Base-by-base conservation (phyloP, 305 asterid species). In the Rubia peregrina region DNA sequence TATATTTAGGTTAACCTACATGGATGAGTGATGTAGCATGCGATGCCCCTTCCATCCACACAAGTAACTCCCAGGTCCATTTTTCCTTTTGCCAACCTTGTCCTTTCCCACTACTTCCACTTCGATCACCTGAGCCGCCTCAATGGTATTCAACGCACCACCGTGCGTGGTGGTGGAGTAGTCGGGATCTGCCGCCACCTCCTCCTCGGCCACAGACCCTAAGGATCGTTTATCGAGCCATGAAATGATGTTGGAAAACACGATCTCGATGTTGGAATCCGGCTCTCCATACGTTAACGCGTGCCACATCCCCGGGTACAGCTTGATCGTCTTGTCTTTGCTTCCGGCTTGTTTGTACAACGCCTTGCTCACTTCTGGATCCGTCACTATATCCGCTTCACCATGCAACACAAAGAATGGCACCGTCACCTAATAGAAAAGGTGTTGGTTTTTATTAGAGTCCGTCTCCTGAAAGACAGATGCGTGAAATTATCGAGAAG, bases 301-400 rank as follows among this genome's bases (percentile, higher is more conserved):
- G 14, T 93, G 98, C 98, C 98, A 93, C 98, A 93, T 93, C 69
- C 96, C 98, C 2, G 89, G 87, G 74, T 93, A 91, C 38, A 93
- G 83, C 74, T 88, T 91, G 60, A 93, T 84, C 17, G 96, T 93
- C 86, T 85, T 93, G 96, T 93, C 97, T 7, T 16, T 41, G 43
- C 90, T 91, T 79, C 96, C 72, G 21, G 98, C 95, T 75, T 69
- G 80, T 22, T 85, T 84, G 71, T 89, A 91, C 26, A 93, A 78
- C 0, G 93, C 97, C 73, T 85, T 74, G 67, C 98, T 93, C 78
- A 93, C 89, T 74, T 91, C 98, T 0, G 98, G 97, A 61, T 93
- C 98, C 0, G 97, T 93, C 76, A 93, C 92, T 33, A 64, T 87
- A 73, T 93, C 98, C 10, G 96, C 95, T 76, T 93, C 96, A 2